Conservation (phyloP, 2,329 filamentous ascomycete genomes). For the Tolypocladium inflatum region DNA sequence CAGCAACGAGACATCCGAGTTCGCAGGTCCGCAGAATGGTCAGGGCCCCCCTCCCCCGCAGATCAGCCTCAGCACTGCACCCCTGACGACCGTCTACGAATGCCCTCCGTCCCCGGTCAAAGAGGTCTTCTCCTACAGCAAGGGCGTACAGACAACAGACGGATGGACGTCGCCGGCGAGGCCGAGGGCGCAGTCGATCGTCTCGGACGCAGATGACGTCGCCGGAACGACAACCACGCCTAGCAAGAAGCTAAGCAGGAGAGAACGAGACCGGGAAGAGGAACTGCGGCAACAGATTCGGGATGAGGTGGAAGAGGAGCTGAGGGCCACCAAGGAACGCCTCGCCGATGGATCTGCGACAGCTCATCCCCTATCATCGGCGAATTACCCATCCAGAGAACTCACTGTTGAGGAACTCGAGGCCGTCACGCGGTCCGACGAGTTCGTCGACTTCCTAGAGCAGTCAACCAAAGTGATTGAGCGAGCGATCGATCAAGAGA, state of each 20-base stretch:
- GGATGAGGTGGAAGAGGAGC: conserved; percentile 85
- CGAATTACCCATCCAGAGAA: conserved; percentile 68
- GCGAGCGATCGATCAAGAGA: conserved; percentile 81
- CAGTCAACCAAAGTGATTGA: conserved; percentile 96
- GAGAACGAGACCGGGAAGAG: conserved; percentile 76
- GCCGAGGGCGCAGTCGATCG: conserved; percentile 27
- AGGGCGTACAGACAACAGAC: conserved; percentile 85
- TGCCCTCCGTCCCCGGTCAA: conserved; percentile 64
- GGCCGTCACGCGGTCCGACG: conserved; percentile 83
- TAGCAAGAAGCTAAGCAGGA: conserved; percentile 67
- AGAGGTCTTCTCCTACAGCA: conserved; percentile 93
- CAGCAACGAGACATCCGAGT: conserved; percentile 64
- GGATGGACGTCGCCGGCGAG: conserved; percentile 53
- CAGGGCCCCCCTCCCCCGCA: conserved; percentile 32
- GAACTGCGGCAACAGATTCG: conserved; percentile 78
- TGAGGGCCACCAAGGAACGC: conserved; percentile 61
- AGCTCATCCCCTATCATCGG: conserved; percentile 13
- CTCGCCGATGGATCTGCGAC: conserved; percentile 33
- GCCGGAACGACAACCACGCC: conserved; percentile 46
- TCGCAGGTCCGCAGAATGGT: conserved; percentile 35
- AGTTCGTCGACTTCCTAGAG: conserved; percentile 93
- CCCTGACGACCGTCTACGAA: conserved; percentile 72
- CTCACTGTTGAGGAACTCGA: conserved; percentile 78
- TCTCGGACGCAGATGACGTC: conserved; percentile 53
- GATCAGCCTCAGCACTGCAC: conserved; percentile 65